Conservation (phyloP, 495 filamentous ascomycete genomes). For the Penicillium robsamsonii region DNA sequence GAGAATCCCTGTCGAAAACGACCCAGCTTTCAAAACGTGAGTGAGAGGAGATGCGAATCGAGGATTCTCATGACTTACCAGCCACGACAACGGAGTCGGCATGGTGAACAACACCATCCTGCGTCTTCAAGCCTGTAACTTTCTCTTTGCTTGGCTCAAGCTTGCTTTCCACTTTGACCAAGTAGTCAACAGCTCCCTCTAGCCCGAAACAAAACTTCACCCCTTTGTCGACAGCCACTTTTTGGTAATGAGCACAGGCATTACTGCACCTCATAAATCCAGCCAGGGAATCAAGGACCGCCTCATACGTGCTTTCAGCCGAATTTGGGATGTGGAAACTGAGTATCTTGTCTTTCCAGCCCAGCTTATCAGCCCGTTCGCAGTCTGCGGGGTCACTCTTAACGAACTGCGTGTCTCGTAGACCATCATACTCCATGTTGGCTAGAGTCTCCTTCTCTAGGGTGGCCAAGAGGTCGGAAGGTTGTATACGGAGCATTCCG, state of each 20-base stretch:
- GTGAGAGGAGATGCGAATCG: neutral
- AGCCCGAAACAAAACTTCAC: constrained; percentile 17
- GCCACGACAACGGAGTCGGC: constrained; percentile 19
- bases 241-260: constrained; percentile 19
- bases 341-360: constrained; percentile 19
- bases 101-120: constrained; percentile 11
- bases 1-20: constrained; percentile 21
- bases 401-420: constrained; percentile 19
- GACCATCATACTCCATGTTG: constrained; percentile 18
- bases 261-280: constrained; percentile 21
- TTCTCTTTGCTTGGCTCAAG: constrained; percentile 20
- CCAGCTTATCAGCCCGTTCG: constrained; percentile 12
- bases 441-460: constrained; percentile 17
- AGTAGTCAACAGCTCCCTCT: constrained; percentile 11
- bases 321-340: constrained; percentile 15
- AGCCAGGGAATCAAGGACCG: constrained; percentile 18
- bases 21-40: constrained; percentile 15
- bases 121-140: constrained; percentile 11
- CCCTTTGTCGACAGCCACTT: constrained; percentile 13
- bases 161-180: constrained; percentile 10
- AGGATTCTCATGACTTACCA: constrained; percentile 10
- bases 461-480: constrained; percentile 7
- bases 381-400: constrained; percentile 17
- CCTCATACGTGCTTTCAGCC: constrained; percentile 9
- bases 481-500: constrained; percentile 19